Evolutionary conservation across 208 protist genomes (phyloP), one percentile per base, ranked within the genome.

Genomic region (Acanthamoeba triangularis): DNA sequence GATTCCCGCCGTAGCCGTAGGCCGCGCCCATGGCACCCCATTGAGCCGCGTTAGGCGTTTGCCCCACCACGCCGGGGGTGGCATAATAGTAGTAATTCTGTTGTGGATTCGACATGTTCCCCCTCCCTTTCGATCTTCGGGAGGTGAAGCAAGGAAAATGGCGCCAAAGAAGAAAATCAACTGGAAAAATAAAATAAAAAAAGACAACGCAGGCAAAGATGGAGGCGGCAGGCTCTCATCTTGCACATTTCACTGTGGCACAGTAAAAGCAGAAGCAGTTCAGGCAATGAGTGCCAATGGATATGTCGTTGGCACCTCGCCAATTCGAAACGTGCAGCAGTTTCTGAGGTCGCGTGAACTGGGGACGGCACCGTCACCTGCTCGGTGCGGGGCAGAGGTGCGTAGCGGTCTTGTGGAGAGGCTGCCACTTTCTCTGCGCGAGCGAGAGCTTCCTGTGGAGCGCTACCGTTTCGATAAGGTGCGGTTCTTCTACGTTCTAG

Each of bases 401-500:
- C 8, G 80, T 88, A 63, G 18, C 23, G 23, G 30, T 11, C 49
- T 88, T 20, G 47, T 88, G 11, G 80, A 63, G 7, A 54, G 80
- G 80, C n/a, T 88, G 44, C 80, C 80, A 1, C 13, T 63, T 18
- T 88, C 33, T 61, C 80, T 88, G 30, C 41, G 80, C 25, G 80
- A 88, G 10, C 44, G 28, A 41, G 49, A 88, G 49, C 80, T 88
- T 13, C 80, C 80, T 10, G 80, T 88, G 47, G 80, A 59, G 44
- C 80, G 80, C 30, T 88, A 88, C 49, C 23, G 18, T 44, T 63
- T 88, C 30, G 80, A 88, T 35, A 88, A 88, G 80, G 80, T 63
- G 25, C 80, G 5, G 2, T 7, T 69, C 28, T 25, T 41, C 78
- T 25, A 59, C 18, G 54, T 16, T 23, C 78, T 52, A 7, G 16